Evolutionary conservation across 306 rosid species (phyloP), one percentile per base, ranked within the genome.

Genomic region (Mimosa bimucronata): DNA sequence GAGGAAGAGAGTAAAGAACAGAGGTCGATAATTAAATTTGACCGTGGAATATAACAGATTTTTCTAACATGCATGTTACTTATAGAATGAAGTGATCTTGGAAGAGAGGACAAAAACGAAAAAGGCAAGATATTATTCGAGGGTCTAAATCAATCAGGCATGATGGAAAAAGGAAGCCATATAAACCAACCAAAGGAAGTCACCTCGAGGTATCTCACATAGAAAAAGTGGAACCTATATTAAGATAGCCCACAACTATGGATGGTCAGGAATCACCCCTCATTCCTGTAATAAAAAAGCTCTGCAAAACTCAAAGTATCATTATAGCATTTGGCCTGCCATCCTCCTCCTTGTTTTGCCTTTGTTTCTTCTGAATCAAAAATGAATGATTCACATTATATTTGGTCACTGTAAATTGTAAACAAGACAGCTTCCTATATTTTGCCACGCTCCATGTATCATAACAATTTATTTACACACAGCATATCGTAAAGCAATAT

Each of bases 281-380:
- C 2, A 30, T 60, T 83, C 67, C 77, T 62, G 83, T 71, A 26
- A 53, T 53, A 29, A 55, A 71, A 37, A 71, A 50, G 58, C 44
- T 16, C 19, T 55, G 42, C 77, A 48, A 71, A 23, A 48, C 16
- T 25, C 65, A 42, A 14, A 12, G 26, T 18, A 23, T 75, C 78
- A 42, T 65, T 77, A 41, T 45, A 34, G 38, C 74, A 80, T 74
- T 78, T 69, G 68, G 82, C 61, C 76, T 79, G 81, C 77, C 82
- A 82, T 66, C 61, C n/a, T n/a, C n/a, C n/a, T n/a, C n/a, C n/a
- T 52, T 74, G 75, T 61, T 71, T 73, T 79, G 15, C 48, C 29
- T 29, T 79, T 44, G 50, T 44, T 44, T 44, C 16, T 44, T 44
- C 50, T 11, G 50, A 44, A 44, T 50, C 9, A 50, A 50, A 50